phyloP scores from a whole-genome alignment of 2,329 filamentous ascomycete species.

The Acephala macrosclerotiorum region DNA sequence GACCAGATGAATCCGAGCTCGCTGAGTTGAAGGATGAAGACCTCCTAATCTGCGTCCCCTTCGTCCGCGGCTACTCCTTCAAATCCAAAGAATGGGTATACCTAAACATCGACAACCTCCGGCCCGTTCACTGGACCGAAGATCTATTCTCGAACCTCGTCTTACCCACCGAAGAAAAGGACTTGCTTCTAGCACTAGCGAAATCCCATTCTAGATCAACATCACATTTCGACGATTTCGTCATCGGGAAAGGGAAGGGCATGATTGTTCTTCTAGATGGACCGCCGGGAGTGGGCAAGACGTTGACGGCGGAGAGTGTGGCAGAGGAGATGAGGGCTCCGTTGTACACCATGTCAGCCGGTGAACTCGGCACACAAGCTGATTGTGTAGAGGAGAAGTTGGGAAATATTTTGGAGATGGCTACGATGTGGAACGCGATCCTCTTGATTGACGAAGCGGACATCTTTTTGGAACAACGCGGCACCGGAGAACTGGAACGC shows the following conservation, averaged over 20 bases:
- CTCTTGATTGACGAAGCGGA: conserved; percentile 60
- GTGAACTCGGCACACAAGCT: conserved; percentile 54
- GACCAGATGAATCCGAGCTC: neutral
- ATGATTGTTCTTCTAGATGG: conserved; percentile 52
- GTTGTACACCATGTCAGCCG: conserved; percentile 47
- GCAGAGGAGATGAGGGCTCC: conserved; percentile 36
- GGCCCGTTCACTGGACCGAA: conserved; percentile 54
- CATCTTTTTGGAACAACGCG: conserved; percentile 51
- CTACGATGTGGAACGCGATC: conserved; percentile 57
- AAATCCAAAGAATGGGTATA: conserved; percentile 56
- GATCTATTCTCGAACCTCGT: conserved; percentile 57
- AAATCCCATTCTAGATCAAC: conserved; percentile 53
- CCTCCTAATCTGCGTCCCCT: conserved; percentile 15
- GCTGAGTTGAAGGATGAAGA: conserved; percentile 10
- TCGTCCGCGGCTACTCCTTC: conserved; percentile 21
- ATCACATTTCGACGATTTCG: conserved; percentile 56
- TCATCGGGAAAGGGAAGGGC: conserved; percentile 54
- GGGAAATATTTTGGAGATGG: conserved; percentile 69
- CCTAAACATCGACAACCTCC: conserved; percentile 54
- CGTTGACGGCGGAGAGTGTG: conserved; percentile 34
- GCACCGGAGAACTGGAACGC: conserved; percentile 44
- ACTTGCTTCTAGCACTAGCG: conserved; percentile 57
- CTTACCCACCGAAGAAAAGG: conserved; percentile 56
- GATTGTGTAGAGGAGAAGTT: conserved; percentile 41
- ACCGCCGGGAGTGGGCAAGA: conserved; percentile 30